phyloP scores from a whole-genome alignment of 139 green algal species.

The Volvox reticuliferus region DNA sequence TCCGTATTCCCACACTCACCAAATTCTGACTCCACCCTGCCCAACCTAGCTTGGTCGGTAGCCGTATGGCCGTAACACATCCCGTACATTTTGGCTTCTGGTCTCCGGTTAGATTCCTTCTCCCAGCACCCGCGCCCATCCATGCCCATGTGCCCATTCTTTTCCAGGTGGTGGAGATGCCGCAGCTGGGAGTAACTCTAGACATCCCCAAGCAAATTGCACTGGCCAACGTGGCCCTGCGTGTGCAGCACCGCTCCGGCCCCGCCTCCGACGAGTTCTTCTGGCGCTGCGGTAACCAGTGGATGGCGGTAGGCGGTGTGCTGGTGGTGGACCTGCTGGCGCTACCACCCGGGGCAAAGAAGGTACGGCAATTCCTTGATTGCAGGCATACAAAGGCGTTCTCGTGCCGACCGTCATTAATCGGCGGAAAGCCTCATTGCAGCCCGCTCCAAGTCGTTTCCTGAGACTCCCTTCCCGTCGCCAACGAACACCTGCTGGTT shows the following conservation, averaged over 20 bases:
- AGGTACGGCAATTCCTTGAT: constrained; percentile 7
- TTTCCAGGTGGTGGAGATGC: constrained; percentile 54
- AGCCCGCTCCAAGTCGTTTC: too few relatives aligned
- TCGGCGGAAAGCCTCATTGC: too few relatives aligned
- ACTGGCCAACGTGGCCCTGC: constrained; percentile 66
- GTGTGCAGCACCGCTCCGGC: constrained; percentile 55
- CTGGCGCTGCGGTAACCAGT: constrained; percentile 56
- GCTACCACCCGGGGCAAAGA: constrained; percentile 63
- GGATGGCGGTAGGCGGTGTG: constrained; percentile 69
- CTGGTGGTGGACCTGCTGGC: constrained; percentile 66
- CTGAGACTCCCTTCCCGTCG: too few relatives aligned
- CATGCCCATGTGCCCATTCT: not conserved
- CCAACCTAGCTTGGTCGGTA: too few relatives aligned
- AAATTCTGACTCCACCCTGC: too few relatives aligned
- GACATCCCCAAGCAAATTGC: constrained; percentile 74
- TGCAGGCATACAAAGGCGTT: too few relatives aligned
- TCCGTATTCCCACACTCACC: too few relatives aligned
- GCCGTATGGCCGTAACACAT: too few relatives aligned
- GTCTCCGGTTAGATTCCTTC: not conserved
- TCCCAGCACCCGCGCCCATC: not conserved
- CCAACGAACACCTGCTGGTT: too few relatives aligned
- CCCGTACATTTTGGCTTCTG: too few relatives aligned
- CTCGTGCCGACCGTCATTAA: too few relatives aligned
- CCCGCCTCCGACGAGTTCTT: constrained; percentile 63
- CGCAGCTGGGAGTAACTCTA: constrained; percentile 57